Conservation (phyloP, 257 asterid species). For the Salvia hispanica region DNA sequence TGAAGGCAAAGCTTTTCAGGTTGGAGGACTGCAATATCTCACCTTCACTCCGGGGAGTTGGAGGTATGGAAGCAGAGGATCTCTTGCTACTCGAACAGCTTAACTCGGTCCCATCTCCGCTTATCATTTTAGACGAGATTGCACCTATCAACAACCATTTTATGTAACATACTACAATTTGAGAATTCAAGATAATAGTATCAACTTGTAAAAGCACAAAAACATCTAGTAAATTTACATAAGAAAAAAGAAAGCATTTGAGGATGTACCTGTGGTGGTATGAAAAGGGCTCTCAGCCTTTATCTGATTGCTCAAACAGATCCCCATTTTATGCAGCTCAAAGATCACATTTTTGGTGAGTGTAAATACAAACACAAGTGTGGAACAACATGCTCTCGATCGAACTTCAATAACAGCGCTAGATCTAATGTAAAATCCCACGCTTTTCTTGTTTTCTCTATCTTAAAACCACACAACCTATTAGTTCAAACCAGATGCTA, state of each 20-base stretch:
- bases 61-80: slow-evolving; percentile 64
- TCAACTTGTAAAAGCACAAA: not conserved
- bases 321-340: slow-evolving; percentile 58
- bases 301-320: slow-evolving; percentile 81
- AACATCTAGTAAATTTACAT: not conserved
- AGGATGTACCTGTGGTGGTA: slow-evolving; percentile 52
- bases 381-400: not conserved
- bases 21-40: slow-evolving; percentile 89
- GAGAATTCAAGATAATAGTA: not conserved
- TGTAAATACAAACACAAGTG: not conserved
- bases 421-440: slow-evolving; percentile 57
- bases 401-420: slow-evolving; percentile 20
- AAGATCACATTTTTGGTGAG: slow-evolving; percentile 25
- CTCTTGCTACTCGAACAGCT: slow-evolving; percentile 65
- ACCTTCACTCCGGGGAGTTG: slow-evolving; percentile 83
- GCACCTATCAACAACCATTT: slow-evolving; percentile 29
- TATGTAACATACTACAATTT: not conserved
- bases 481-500: slow-evolving; percentile 3
- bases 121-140: slow-evolving; percentile 47
- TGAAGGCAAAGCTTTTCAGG: slow-evolving; percentile 66
- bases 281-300: slow-evolving; percentile 68
- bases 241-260: not conserved
- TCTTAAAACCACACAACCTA: slow-evolving; percentile 21
- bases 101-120: slow-evolving; percentile 52
- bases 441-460: slow-evolving; percentile 29